Evolutionary conservation across 192 early-diverging fungal genomes (phyloP).

Genomic region (Spizellomyces sp.): DNA sequence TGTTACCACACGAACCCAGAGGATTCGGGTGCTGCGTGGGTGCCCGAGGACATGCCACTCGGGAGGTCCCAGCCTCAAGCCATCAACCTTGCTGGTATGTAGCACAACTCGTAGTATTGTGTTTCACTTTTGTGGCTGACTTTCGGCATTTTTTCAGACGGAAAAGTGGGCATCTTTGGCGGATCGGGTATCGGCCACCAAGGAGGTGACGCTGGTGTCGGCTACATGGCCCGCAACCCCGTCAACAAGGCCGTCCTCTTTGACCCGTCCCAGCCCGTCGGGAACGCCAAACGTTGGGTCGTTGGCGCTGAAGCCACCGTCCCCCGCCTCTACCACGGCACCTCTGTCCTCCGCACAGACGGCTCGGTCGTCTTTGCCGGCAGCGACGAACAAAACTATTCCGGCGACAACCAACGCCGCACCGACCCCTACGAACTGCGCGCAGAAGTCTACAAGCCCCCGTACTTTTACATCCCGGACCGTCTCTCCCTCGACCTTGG

Average conservation of each 20-base stretch:
- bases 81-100: constrained; percentile 25
- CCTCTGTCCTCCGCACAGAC: constrained; percentile 42
- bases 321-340: constrained; percentile 29
- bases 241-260: constrained; percentile 39
- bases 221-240: constrained; percentile 22
- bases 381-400: constrained; percentile 47
- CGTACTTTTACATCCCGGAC: constrained; percentile 32
- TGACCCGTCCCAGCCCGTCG: constrained; percentile 23
- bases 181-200: constrained; percentile 24
- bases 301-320: constrained; percentile 24
- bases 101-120: no score
- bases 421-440: constrained; percentile 22
- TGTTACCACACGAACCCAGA: constrained; percentile 40
- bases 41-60: constrained; percentile 22
- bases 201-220: constrained; percentile 30
- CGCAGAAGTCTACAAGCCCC: constrained; percentile 15
- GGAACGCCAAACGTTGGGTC: constrained; percentile 17
- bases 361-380: constrained; percentile 47
- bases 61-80: constrained; percentile 15
- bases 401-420: neutral
- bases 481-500: constrained; percentile 20
- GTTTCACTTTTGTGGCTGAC: neutral
- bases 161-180: constrained; percentile 16
- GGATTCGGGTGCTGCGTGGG: constrained; percentile 22
- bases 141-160: constrained; percentile 11